Evolutionary conservation across 495 filamentous ascomycete species (phyloP).

Genomic region (Gamarada debralockiae): DNA sequence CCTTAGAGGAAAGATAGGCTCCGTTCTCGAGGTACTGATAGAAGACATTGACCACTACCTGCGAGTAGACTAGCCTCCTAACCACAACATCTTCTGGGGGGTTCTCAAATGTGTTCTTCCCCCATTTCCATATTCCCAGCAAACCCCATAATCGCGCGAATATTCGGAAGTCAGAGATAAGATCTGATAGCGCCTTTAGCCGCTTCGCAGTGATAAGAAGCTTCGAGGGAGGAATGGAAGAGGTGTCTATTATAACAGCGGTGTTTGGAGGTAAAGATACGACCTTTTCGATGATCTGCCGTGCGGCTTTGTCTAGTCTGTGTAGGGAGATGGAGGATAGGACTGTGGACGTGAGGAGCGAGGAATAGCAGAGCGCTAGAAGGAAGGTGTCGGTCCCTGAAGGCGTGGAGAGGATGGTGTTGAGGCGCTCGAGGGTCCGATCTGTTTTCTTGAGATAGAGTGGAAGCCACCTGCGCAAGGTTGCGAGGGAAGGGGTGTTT

Average conservation of each 20-base stretch:
- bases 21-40: conserved; percentile 85
- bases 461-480: conserved; percentile 23
- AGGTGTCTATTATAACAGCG: conserved; percentile 17
- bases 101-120: conserved; percentile 43
- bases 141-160: conserved; percentile 78
- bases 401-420: conserved; percentile 55
- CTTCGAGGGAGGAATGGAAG: conserved; percentile 37
- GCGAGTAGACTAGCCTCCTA: conserved; percentile 51
- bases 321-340: conserved; percentile 26
- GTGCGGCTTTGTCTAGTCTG: conserved; percentile 8
- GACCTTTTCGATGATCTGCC: conserved; percentile 16
- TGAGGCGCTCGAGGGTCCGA: conserved; percentile 45
- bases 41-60: conserved; percentile 59
- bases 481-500: conserved; percentile 11
- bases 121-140: conserved; percentile 74
- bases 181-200: conserved; percentile 43
- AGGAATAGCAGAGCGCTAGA: conserved; percentile 61
- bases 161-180: conserved; percentile 63
- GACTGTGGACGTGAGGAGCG: conserved; percentile 42
- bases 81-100: conserved; percentile 35
- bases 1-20: conserved; percentile 69
- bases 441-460: conserved; percentile 36
- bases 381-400: conserved; percentile 58
- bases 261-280: conserved; percentile 20
- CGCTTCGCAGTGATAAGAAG: conserved; percentile 31